Evolutionary conservation across 2,329 filamentous ascomycete species (phyloP), one percentile per base, ranked within the genome.

Genomic region (Talaromyces piceae): DNA sequence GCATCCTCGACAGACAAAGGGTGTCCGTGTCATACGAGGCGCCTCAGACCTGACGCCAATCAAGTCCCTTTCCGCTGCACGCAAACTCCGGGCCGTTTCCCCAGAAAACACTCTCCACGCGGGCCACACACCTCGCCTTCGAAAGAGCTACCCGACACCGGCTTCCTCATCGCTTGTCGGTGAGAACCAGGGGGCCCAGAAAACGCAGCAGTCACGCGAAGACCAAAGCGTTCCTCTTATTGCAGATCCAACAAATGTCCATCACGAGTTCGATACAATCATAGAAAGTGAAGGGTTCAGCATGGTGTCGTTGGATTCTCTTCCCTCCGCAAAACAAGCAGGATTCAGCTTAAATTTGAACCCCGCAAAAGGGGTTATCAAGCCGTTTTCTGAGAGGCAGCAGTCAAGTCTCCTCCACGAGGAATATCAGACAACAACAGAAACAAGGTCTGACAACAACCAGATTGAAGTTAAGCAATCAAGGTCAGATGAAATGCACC

Each of bases 201-300:
- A 45, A 31, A 48, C 7, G 22, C 37, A 25, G 37, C 27, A 30
- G 27, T 13, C 11, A 6, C 37, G 37, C 3, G 45, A 58, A 28
- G 43, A 56, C 4, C 53, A 53, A 25, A 51, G 54, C 13, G 31
- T n/a, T 26, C 22, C 16, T n/a, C 22, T 41, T 5, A 31, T 54
- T 41, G 53, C 52, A 22, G 66, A 73, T 49, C 68, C 69, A 25
- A 72, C 65, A 4, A 65, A 72, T 25, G 69, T 72, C 16, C 66
- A 73, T 49, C 63, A 64, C 33, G 76, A 77, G 41, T 77, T 75
- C 54, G 77, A 80, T 59, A 76, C 77, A 1, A 77, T 80, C 18
- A 68, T 80, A 56, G 77, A 80, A 61, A 79, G 77, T 56, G 77
- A 80, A 65, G 77, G 74, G 3, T 80, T 80, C 54, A 80, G 76